Evolutionary conservation across 345 rosid genomes (phyloP).

Genomic region (Eucalyptus erythrocorys): DNA sequence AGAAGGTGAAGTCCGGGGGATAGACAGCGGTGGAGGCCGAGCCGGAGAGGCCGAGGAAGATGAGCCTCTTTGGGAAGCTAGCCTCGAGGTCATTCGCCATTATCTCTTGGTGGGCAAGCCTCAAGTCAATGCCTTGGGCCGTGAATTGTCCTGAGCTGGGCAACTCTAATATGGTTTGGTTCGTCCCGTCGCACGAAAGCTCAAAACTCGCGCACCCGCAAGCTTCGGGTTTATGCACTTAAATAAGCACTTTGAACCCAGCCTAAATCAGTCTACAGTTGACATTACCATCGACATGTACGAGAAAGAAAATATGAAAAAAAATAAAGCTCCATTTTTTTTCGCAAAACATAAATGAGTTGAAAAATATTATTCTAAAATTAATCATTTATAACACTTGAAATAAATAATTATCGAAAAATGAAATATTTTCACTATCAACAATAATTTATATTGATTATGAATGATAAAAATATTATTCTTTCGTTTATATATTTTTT

Average conservation of each 20-base stretch:
- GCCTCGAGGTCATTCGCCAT: constrained; percentile 46
- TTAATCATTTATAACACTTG: background rate
- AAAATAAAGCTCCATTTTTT: background rate
- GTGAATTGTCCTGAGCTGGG: constrained; percentile 35
- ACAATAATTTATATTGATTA: too few species aligned
- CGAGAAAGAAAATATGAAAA: background rate
- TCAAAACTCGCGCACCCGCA: too few species aligned
- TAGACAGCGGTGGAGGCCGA: constrained; percentile 39
- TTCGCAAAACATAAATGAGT: background rate
- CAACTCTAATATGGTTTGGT: background rate
- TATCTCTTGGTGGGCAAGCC: constrained; percentile 18
- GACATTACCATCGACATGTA: background rate
- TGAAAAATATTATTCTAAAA: too few species aligned
- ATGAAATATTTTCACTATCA: too few species aligned
- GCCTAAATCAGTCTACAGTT: background rate
- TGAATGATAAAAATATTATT: background rate
- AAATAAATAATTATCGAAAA: too few species aligned
- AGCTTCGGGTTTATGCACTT: background rate
- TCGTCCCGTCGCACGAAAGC: too few species aligned
- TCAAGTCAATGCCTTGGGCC: constrained; percentile 32
- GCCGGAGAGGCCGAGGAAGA: constrained; percentile 35
- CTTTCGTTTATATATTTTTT: rapidly evolving
- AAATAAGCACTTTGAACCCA: background rate
- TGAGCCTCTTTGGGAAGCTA: constrained; percentile 6
- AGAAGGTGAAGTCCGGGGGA: constrained; percentile 28